Conservation (phyloP, 2,329 filamentous ascomycete genomes). For the Coniochaeta pulveracea region DNA sequence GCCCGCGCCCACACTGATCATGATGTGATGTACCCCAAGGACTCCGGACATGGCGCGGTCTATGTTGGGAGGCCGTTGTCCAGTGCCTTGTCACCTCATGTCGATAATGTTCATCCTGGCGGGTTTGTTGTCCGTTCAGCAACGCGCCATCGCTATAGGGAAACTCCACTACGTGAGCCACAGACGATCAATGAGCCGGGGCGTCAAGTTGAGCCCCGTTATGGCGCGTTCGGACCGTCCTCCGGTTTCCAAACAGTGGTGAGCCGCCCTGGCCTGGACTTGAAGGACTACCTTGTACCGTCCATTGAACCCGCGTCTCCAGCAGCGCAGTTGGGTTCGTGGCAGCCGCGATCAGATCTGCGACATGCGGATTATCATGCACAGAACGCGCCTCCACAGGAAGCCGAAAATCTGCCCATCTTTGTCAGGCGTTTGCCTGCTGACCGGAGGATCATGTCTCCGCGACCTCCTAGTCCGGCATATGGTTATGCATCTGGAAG, state of each 20-base stretch:
- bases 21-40: background rate
- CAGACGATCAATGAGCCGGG: slow-evolving; percentile 5
- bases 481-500: background rate
- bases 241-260: slow-evolving; percentile 8
- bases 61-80: background rate
- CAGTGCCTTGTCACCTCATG: background rate
- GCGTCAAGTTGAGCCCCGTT: slow-evolving; percentile 11
- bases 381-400: background rate
- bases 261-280: slow-evolving; percentile 15
- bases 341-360: slow-evolving; percentile 3
- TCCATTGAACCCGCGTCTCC: slow-evolving; percentile 34
- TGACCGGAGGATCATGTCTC: background rate
- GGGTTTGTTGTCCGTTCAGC: too few relatives aligned
- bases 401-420: background rate
- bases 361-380: background rate
- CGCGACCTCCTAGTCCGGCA: background rate
- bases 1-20: background rate
- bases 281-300: slow-evolving; percentile 31
- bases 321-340: slow-evolving; percentile 10
- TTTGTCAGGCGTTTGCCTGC: too few relatives aligned
- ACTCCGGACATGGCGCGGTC: background rate
- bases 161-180: background rate
- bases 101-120: background rate
- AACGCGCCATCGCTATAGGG: background rate
- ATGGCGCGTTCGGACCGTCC: slow-evolving; percentile 6